Evolutionary conservation across 495 filamentous ascomycete genomes (phyloP).

Genomic region (Penicillium roqueforti): DNA sequence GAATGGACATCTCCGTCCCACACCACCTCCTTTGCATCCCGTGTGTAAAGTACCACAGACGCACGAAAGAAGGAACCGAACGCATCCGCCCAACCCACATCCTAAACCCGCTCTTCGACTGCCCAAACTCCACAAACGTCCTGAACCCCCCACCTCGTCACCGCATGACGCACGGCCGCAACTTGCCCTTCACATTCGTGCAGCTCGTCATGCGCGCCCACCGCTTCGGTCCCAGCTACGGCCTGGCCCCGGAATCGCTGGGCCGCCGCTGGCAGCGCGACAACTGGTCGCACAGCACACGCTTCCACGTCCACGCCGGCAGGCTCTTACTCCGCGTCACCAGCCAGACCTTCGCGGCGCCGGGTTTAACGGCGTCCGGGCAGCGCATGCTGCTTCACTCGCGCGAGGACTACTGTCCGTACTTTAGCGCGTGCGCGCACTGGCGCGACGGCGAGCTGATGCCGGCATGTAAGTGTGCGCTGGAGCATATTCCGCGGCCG

Average conservation of each 20-base stretch:
- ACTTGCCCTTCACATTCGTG: constrained; percentile 50
- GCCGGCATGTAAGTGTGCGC: constrained; percentile 54
- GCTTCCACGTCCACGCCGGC: constrained; percentile 48
- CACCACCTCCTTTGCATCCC: constrained; percentile 54
- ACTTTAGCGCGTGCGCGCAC: constrained; percentile 56
- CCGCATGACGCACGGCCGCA: constrained; percentile 50
- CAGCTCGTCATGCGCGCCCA: constrained; percentile 47
- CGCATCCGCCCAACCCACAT: constrained; percentile 43
- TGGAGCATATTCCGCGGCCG: constrained; percentile 49
- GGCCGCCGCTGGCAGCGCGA: constrained; percentile 47
- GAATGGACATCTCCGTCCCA: constrained; percentile 44
- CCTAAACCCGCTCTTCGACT: constrained; percentile 51
- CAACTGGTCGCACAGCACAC: constrained; percentile 47
- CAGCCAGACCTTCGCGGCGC: constrained; percentile 41
- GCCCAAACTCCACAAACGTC: constrained; percentile 42
- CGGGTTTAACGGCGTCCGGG: constrained; percentile 38
- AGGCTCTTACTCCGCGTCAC: constrained; percentile 52
- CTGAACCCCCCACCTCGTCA: constrained; percentile 40
- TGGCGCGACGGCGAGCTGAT: constrained; percentile 58
- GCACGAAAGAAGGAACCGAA: constrained; percentile 47
- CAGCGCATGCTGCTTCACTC: constrained; percentile 52
- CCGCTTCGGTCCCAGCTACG: constrained; percentile 40
- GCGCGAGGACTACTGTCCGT: constrained; percentile 56
- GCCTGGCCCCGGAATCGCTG: constrained; percentile 39
- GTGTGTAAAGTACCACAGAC: constrained; percentile 49